Conservation (phyloP, 306 rosid genomes). For the Acacia confusa region DNA sequence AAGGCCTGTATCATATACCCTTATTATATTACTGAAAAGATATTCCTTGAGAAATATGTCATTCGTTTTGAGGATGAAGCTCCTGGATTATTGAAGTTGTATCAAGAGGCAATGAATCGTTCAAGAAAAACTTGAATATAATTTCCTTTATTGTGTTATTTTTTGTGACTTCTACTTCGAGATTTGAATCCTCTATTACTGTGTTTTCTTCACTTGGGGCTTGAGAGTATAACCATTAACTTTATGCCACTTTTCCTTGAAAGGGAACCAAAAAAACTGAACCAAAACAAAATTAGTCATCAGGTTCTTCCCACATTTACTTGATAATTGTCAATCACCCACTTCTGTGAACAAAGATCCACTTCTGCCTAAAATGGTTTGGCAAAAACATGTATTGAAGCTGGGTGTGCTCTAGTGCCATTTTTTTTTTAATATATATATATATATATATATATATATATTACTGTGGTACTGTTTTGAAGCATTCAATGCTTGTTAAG, state of each 20-base stretch:
- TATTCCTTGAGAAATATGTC: slow-evolving; percentile 28
- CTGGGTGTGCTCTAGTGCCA: neutral
- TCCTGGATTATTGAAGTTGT: neutral
- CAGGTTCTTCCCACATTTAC: neutral
- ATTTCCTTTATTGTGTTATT: neutral
- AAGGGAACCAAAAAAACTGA: neutral
- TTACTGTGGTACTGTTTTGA: neutral
- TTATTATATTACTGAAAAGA: slow-evolving; percentile 1
- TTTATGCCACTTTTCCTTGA: neutral
- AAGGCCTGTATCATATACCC: neutral
- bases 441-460: no score
- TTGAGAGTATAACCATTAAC: neutral
- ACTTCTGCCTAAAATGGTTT: neutral
- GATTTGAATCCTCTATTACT: neutral
- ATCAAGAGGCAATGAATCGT: slow-evolving; percentile 18
- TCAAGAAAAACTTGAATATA: neutral
- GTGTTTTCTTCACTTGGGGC: neutral
- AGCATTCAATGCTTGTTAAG: neutral
- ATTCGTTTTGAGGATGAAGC: slow-evolving; percentile 1
- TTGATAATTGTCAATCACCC: neutral
- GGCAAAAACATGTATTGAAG: neutral
- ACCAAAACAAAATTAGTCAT: neutral
- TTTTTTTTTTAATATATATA: no score
- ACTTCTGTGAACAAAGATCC: neutral
- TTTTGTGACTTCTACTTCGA: neutral